Evolutionary conservation across 225 moss, liverwort and hornwort species (phyloP), one percentile per base, ranked within the genome.

Genomic region (Sphagnum contortum): DNA sequence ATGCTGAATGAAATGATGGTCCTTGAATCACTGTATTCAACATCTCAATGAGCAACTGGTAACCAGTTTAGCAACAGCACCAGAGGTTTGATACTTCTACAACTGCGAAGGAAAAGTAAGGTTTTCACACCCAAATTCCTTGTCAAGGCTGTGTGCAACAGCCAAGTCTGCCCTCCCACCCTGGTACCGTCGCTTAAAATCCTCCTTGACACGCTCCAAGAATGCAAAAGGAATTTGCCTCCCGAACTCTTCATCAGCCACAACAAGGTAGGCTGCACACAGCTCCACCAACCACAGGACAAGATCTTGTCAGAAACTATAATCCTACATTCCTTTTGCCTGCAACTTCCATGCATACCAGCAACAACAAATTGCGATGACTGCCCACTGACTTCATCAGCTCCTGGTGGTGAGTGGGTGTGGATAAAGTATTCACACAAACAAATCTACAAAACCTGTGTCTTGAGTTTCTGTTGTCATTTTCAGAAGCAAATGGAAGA

Each of bases 221-320:
- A 68, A 68, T 6, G 68, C 68, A 57, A 68, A 68, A 4, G 68
- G 45, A 44, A 68, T 68, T 68, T 68, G 68, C 14, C 68, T 58
- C 59, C 68, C 68, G 50, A 57, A 68, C 45, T 68, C 68, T 59
- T 68, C 68, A 68, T 68, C 68, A 68, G 68, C 68, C 0, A 68
- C 68, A 12, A 68, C 68, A 57, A 68, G 49, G 11, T 68, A 68
- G 4, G 59, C 68, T 68, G n/a, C 65, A 49, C 29, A 29, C 29
- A 57, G 2, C 44, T 49, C 5, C 64, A 48, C 13, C 2, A 5
- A 64, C 6, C 10, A 48, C 64, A 4, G 44, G 0, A 12, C 64
- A 44, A 12, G n/a, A 48, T 44, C 2, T 48, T 64, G 64, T 11
- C n/a, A 4, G 49, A 64, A 48, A 12, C 3, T 0, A 55, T 12